Evolutionary conservation across 169 alveolate genomes (phyloP).

Genomic region (Eimeria maxima): DNA sequence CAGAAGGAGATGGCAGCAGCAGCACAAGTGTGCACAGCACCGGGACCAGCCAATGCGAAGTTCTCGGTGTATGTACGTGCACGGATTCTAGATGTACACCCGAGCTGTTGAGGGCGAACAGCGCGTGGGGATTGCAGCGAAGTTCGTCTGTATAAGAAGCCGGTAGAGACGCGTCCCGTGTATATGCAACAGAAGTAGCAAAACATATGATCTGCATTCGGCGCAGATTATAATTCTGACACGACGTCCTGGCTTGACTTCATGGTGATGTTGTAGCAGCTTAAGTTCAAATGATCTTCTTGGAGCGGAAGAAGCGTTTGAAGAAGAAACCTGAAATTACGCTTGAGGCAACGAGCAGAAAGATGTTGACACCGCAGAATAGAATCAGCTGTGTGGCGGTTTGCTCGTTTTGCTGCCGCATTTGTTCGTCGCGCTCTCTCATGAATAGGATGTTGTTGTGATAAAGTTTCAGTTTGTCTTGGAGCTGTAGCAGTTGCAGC

Average conservation of each 20-base stretch:
- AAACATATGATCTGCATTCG: background rate
- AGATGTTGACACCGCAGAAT: conserved; percentile 60
- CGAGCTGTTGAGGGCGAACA: background rate
- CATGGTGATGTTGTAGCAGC: background rate
- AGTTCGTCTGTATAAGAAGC: background rate
- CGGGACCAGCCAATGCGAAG: background rate
- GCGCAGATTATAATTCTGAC: background rate
- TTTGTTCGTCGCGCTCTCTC: conserved; percentile 70
- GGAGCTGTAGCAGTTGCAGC: conserved; percentile 78
- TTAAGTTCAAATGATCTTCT: conserved; percentile 58
- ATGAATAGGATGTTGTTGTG: conserved; percentile 79
- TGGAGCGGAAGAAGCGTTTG: conserved; percentile 81
- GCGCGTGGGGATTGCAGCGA: background rate
- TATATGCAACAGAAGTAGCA: background rate
- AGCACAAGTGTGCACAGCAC: background rate
- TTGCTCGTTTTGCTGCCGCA: conserved; percentile 74
- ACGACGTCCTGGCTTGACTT: too few relatives aligned
- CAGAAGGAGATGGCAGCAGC: background rate
- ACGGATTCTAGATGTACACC: background rate
- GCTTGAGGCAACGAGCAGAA: conserved; percentile 63
- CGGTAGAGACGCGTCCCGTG: background rate
- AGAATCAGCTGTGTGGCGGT: conserved; percentile 64
- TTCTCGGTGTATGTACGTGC: background rate
- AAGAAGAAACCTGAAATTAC: conserved; percentile 79
- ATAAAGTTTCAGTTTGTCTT: conserved; percentile 78